Evolutionary conservation across 306 rosid genomes (phyloP), one percentile per base, ranked within the genome.

Genomic region (Senna siamea): DNA sequence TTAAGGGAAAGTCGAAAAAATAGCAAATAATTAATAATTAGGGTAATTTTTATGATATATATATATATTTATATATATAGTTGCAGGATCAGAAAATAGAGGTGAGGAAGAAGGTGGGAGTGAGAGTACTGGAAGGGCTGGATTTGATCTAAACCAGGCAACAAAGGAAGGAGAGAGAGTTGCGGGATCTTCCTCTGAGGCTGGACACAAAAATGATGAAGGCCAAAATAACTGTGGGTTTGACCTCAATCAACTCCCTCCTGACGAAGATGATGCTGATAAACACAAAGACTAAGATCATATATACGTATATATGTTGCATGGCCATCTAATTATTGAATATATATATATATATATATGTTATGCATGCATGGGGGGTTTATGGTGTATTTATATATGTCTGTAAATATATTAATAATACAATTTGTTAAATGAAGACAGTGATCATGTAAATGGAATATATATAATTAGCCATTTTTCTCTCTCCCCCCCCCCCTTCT

Each of bases 241-340:
- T 61, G 87, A 83, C 65, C 77, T 83, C 0, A 75, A 75, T 20
- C 46, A 52, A 38, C 35, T 17, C 30, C 73, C 65, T 26, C 11
- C 57, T 26, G 18, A 14, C 7, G 65, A 73, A 18, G 69, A 53
- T 20, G 75, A 44, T 44, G 50, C 4, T 7, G 20, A 51, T 37
- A 37, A 37, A 12, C 44, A 64, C 35, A 64, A 13, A 17, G 11
- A 17, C 18, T 64, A 12, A 7, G 19, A 59, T 32, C 43, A 26
- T 26, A 4, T 58, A 6, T 58, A 40, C 0, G 11, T 44, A 44
- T 44, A 41, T 44, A 2, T 5, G 9, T 17, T 61, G 12, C 47
- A 35, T 61, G 19, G 22, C 50, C 30, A 37, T 37, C 6, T 15
- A 0, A 15, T 15, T 47, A 13, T 0, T 40, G 0, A 9, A 40